A percentile compares a stretch with the other conserved stretches of the same genome.
These are phyloP conservation scores for Malassezia nana DNA, from an alignment of 1,284 basidiomycete species.

Conservation along the genomic window DNA sequence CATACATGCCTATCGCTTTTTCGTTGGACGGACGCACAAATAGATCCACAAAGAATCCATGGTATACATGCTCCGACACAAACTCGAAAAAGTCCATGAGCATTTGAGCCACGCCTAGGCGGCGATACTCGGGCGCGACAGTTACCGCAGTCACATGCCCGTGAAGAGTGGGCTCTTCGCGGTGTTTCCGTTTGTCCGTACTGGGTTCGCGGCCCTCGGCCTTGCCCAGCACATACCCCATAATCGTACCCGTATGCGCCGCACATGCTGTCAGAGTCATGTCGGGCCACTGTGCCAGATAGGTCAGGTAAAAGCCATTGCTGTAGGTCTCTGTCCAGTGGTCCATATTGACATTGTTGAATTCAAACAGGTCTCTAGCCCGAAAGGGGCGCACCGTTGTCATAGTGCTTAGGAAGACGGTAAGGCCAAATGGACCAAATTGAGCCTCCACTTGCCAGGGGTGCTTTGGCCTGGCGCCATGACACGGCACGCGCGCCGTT, in stretches of 20 bases:
- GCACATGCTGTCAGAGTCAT: slow-evolving; percentile 70
- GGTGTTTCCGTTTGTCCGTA: slow-evolving; percentile 3
- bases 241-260: slow-evolving; percentile 49
- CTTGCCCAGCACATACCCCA: slow-evolving; percentile 39
- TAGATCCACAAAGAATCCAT: slow-evolving; percentile 76
- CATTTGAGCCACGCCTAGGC: slow-evolving; percentile 66
- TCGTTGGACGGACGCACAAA: slow-evolving; percentile 66
- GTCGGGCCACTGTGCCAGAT: slow-evolving; percentile 80
- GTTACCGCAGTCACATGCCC: slow-evolving; percentile 77
- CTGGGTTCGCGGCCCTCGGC: slow-evolving; percentile 33
- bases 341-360: slow-evolving; percentile 86
- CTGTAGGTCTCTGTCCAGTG: slow-evolving; percentile 89
- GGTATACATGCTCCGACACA: slow-evolving; percentile 57
- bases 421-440: not conserved
- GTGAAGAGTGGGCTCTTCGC: slow-evolving; percentile 27
- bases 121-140: slow-evolving; percentile 80
- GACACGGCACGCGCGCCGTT: not conserved
- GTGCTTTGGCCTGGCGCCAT: not conserved
- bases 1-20: slow-evolving; percentile 65
- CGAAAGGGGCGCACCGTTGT: slow-evolving; percentile 70
- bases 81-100: slow-evolving; percentile 73
- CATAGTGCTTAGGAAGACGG: slow-evolving; percentile 54
- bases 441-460: not conserved
- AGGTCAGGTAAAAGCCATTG: slow-evolving; percentile 72
- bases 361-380: slow-evolving; percentile 76